Conservation (phyloP, 371 early-diverging fungal genomes). For the Mucor plumbeus region DNA sequence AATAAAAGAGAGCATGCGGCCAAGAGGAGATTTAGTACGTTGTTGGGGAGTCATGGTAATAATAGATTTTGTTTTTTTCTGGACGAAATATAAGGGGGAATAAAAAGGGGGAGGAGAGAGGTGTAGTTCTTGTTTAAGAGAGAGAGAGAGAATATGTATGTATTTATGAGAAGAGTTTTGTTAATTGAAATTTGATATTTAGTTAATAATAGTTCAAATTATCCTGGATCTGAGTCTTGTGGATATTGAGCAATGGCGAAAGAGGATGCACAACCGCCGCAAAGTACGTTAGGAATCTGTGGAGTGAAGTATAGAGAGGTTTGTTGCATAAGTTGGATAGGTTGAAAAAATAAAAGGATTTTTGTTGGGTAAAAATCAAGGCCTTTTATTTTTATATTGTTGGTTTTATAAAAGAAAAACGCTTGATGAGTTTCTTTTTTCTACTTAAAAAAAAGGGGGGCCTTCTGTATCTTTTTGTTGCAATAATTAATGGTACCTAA, state of each 20-base stretch:
- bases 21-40: conserved; percentile 49
- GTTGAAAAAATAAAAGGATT: background rate
- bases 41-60: conserved; percentile 37
- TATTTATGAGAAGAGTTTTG: background rate
- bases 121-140: background rate
- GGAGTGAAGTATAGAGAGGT: conserved; percentile 11
- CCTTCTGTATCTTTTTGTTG: background rate
- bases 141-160: background rate
- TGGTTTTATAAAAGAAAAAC: conserved; percentile 1
- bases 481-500: background rate
- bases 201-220: conserved; percentile 7
- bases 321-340: conserved; percentile 27
- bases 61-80: background rate
- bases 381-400: background rate
- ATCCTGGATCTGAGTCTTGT: conserved; percentile 35
- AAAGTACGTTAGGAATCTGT: conserved; percentile 35
- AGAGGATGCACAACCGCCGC: conserved; percentile 29
- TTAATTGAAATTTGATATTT: background rate
- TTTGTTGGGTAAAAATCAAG: conserved; percentile 4
- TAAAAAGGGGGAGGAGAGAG: background rate
- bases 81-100: background rate
- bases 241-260: conserved; percentile 29
- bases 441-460: background rate
- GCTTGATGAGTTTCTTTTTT: conserved; percentile 1
- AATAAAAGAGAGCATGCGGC: conserved; percentile 65